Base-by-base conservation (phyloP, 176 grass and related monocot genomes). In the Secale cereale region DNA sequence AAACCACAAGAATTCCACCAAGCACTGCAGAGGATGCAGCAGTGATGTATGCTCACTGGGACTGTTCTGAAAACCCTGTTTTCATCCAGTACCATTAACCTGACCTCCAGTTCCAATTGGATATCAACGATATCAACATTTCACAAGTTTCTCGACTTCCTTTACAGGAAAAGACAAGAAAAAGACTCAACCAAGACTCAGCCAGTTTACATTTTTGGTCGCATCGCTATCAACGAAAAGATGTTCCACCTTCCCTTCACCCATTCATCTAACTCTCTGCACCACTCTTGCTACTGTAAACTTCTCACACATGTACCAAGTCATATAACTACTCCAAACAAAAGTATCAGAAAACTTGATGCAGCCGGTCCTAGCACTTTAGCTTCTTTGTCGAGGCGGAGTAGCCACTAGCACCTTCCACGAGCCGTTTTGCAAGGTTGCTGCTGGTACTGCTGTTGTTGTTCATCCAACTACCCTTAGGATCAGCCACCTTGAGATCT, bases 341-440 rank as follows among this genome's bases (percentile, higher is more conserved):
- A 74, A 59, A 7, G 33, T 0, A 65, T 31, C 32, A 40, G 10
- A 30, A 35, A 66, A 2, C 43, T 13, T 32, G 25, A 40, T 22
- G 22, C 31, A 1, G 59, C 20, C 60, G 1, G 19, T 41, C 3
- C 71, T 78, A 39, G 59, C 78, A 63, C 67, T 91, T 91, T 3
- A 86, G 41, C 85, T 89, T 89, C 82, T 91, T 89, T 27, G 79
- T 28, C 8, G 36, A n/a, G 6, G 36, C 26, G 3, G 57, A 23
- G 60, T 74, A 39, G 46, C 74, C 75, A 71, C 73, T 78, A 64
- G 41, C 41, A 37, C 54, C 60, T 77, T 89, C 78, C 20, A 57
- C 43, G 8, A 43, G 66, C 74, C 85, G 83, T 81, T 94, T 92
- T 8, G 77, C 20, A 67, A 33, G 29, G 59, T 50, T 74, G 25